Evolutionary conservation across 441 rosid species (phyloP).

Genomic region (Gossypium aridum): DNA sequence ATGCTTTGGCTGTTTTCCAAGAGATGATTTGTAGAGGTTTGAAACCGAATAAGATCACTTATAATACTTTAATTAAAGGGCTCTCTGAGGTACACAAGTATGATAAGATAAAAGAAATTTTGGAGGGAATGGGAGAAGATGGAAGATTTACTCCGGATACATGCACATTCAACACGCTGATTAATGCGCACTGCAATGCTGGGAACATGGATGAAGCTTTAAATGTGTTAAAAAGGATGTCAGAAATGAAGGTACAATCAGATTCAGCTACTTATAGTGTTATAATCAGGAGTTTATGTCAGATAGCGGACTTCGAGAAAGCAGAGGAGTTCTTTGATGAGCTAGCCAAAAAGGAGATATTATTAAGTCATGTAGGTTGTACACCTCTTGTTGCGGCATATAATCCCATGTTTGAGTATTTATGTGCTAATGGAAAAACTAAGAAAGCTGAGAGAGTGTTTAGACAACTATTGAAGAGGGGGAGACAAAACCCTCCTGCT

Average conservation of each 20-base stretch:
- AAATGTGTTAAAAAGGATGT: constrained; percentile 49
- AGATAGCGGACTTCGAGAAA: constrained; percentile 42
- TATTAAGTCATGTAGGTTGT: constrained; percentile 49
- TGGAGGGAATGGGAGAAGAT: constrained; percentile 28
- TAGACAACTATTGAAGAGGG: constrained; percentile 80
- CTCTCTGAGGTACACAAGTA: constrained; percentile 56
- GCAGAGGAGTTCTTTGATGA: constrained; percentile 66
- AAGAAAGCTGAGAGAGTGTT: constrained; percentile 58
- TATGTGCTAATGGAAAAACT: constrained; percentile 68
- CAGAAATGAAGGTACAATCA: constrained; percentile 39
- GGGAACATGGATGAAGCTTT: constrained; percentile 58
- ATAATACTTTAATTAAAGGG: constrained; percentile 68
- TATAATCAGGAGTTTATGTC: constrained; percentile 55
- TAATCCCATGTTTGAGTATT: constrained; percentile 56
- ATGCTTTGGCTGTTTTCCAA: constrained; percentile 49
- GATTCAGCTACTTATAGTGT: constrained; percentile 82
- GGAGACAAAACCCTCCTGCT: constrained; percentile 70
- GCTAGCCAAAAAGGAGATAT: constrained; percentile 38
- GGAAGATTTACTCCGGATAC: constrained; percentile 57
- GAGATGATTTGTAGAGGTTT: constrained; percentile 49
- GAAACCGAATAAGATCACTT: constrained; percentile 55
- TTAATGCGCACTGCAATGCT: constrained; percentile 51
- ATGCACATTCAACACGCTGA: constrained; percentile 69
- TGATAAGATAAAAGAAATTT: constrained; percentile 49
- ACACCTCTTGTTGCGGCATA: constrained; percentile 73